Percentiles rank a stretch among this genome's conserved stretches.
Evolutionary conservation across 2,329 filamentous ascomycete species (phyloP).

Genomic region (Aspergillus sp.): DNA sequence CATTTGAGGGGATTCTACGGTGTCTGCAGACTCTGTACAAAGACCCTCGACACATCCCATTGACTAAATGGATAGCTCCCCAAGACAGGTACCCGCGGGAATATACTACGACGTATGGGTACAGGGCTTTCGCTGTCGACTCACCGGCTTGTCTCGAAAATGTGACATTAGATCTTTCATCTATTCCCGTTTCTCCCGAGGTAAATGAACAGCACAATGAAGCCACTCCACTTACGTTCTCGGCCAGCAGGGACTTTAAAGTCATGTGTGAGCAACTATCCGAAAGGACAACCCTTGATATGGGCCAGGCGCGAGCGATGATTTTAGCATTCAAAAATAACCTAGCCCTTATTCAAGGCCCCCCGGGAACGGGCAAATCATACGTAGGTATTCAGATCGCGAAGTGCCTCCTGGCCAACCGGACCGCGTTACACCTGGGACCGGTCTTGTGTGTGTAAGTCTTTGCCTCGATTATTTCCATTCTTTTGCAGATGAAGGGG

Average conservation of each 20-base stretch:
- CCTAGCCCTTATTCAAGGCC: conserved; percentile 18
- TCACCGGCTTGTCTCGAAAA: background rate
- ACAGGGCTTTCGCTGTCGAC: background rate
- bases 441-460: conserved; percentile 4
- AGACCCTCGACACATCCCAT: conserved; percentile 1
- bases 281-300: conserved; percentile 1
- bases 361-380: conserved; percentile 19
- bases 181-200: background rate
- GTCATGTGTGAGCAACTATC: background rate
- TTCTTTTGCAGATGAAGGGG: no score
- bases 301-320: conserved; percentile 3
- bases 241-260: no score
- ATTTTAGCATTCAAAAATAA: conserved; percentile 8
- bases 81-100: background rate
- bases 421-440: background rate
- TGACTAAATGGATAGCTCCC: conserved; percentile 2
- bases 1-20: conserved; percentile 6
- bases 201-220: no score
- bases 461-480: background rate
- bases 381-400: conserved; percentile 17
- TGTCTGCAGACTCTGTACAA: conserved; percentile 5
- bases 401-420: conserved; percentile 11
- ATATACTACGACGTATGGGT: background rate
- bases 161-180: background rate
- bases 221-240: no score